Evolutionary conservation across 2,329 filamentous ascomycete genomes (phyloP).

Genomic region (Calonectria montana): DNA sequence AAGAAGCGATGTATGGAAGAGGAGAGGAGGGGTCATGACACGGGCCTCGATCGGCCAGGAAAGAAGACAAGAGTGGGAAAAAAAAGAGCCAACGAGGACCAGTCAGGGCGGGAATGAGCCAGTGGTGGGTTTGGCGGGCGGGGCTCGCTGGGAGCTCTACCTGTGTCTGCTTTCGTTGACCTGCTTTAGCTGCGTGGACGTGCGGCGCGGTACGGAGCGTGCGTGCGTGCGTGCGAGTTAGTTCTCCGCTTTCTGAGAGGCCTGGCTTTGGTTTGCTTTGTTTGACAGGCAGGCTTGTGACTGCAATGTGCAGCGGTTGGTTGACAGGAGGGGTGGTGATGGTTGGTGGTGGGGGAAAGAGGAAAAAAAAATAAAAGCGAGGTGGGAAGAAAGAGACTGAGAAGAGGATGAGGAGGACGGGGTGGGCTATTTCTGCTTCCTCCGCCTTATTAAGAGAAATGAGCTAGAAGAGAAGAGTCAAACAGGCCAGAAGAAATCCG

Average conservation of each 20-base stretch:
- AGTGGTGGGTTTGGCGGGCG: constrained; percentile 35
- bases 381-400: constrained; percentile 12
- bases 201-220: background rate
- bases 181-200: constrained; percentile 1
- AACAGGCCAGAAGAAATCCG: background rate
- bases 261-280: background rate
- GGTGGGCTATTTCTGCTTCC: constrained; percentile 13
- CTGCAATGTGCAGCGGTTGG: background rate
- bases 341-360: background rate
- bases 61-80: constrained; percentile 15
- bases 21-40: constrained; percentile 34
- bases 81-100: constrained; percentile 1
- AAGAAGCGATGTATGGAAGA: constrained; percentile 11
- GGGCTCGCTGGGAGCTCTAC: constrained; percentile 12
- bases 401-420: background rate
- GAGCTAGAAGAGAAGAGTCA: background rate
- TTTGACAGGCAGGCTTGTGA: background rate
- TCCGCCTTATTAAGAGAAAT: background rate
- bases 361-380: background rate
- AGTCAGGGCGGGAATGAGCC: constrained; percentile 18
- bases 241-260: constrained; percentile 33
- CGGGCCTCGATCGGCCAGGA: constrained; percentile 28
- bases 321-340: background rate
- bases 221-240: constrained; percentile 4
- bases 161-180: constrained; percentile 14